phyloP scores from a whole-genome alignment of 345 rosid species.

The Aquilaria malaccensis region DNA sequence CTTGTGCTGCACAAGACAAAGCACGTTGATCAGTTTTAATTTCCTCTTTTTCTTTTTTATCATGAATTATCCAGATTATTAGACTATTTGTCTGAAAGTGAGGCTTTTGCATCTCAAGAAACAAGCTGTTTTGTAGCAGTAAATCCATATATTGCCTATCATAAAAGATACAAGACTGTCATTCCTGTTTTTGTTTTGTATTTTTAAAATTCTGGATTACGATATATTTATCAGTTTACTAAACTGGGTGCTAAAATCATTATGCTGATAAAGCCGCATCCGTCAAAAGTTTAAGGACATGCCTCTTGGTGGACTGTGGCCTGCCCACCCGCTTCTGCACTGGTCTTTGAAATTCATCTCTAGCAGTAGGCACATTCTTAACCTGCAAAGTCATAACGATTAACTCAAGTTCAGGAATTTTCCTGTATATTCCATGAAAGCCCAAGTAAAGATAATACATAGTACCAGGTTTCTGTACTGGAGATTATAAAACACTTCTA shows the following conservation, averaged over 20 bases:
- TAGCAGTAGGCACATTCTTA: slow-evolving; percentile 35
- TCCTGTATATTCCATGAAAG: neutral
- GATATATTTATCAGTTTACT: neutral
- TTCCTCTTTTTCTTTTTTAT: no score
- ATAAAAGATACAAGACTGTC: neutral
- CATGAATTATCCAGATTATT: no score
- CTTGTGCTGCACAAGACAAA: slow-evolving; percentile 13
- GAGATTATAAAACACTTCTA: slow-evolving; percentile 61
- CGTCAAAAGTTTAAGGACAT: neutral
- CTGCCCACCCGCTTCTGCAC: slow-evolving; percentile 16
- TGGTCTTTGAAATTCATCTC: slow-evolving; percentile 35
- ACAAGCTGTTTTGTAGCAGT: no score
- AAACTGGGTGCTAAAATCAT: no score
- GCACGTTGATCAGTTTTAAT: neutral
- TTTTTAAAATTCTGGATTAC: neutral
- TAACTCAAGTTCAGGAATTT: neutral
- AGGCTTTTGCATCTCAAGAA: no score
- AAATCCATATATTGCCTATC: no score
- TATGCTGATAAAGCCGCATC: neutral
- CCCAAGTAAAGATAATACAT: neutral
- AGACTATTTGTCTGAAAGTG: no score
- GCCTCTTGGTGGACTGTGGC: slow-evolving; percentile 19
- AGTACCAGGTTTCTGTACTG: slow-evolving; percentile 47
- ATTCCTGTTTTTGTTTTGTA: slow-evolving; percentile 1
- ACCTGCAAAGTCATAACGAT: slow-evolving; percentile 21